Base-by-base conservation (phyloP, 108 stramenopile species). In the Schizochytrium sp. region DNA sequence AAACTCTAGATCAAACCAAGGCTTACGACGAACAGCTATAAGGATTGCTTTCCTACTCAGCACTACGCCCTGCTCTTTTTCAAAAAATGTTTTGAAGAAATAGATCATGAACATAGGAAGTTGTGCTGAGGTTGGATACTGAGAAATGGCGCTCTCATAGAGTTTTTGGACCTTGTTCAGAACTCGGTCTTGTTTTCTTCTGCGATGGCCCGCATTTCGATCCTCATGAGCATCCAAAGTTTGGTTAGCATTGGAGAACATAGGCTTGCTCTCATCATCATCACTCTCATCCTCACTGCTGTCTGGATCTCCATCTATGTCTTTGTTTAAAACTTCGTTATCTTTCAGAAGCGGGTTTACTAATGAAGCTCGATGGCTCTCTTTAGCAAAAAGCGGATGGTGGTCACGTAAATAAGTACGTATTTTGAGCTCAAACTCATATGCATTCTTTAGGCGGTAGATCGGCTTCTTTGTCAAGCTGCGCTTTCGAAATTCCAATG, bases 1-100 rank as follows among this genome's bases (percentile, higher is more conserved):
- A 83, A 83, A 83, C 53, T 49, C 53, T 7, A 83, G 50, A 50
- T 83, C 76, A 40, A 83, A 83, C 50, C 53, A 83, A n/a, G 50
- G 50, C 13, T 49, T 55, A 2, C 76, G 47, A 47, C 76, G 10
- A n/a, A n/a, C 76, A 7, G 50, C 76, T 5, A 55, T 55, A 10
- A 83, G 28, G 53, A 83, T 83, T 1, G 76, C 76, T 38, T 55
- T 49, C n/a, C 76, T 17, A 3, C 50, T 83, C 47, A 83, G 2
- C 0, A 83, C 50, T n/a, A 55, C 40, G 76, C 53, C 50, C 47
- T 83, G 47, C 76, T 49, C 50, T 38, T 55, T 83, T 55, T 83
- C 76, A 53, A 28, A 69, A 15, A 83, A 83, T 7, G 50, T 55
- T 38, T 83, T 49, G 47, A 55, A 83, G 28, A 83, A 83, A 38